Conservation (phyloP, 1,284 basidiomycete species). For the Fomes fomentarius region DNA sequence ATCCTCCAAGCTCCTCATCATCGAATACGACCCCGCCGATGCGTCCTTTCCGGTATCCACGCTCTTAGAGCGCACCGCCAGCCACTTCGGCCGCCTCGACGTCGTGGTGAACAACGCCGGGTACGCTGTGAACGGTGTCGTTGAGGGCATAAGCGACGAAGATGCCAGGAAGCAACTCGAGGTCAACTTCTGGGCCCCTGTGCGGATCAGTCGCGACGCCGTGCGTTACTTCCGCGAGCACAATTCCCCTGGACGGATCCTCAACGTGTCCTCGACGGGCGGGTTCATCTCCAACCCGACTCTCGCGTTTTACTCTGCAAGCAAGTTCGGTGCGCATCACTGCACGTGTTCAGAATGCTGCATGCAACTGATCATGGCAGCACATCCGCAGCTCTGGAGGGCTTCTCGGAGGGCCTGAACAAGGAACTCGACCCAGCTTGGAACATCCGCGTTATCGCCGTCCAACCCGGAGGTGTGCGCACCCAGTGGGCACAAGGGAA, state of each 20-base stretch:
- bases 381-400: conserved; percentile 32
- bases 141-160: conserved; percentile 36
- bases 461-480: conserved; percentile 21
- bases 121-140: conserved; percentile 33
- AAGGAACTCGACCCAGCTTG: conserved; percentile 41
- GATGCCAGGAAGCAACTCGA: conserved; percentile 33
- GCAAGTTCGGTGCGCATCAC: conserved; percentile 36
- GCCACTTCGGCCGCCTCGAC: conserved; percentile 39
- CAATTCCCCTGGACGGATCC: conserved; percentile 28
- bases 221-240: conserved; percentile 20
- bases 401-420: conserved; percentile 36
- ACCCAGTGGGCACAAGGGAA: conserved; percentile 7
- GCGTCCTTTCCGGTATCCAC: conserved; percentile 31
- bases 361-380: not conserved
- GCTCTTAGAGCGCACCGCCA: conserved; percentile 29
- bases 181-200: conserved; percentile 38
- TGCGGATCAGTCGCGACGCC: conserved; percentile 28
- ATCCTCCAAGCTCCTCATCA: conserved; percentile 10
- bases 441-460: conserved; percentile 42
- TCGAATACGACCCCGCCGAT: conserved; percentile 30
- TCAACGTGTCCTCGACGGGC: conserved; percentile 37
- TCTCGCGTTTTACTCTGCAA: conserved; percentile 34
- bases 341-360: not conserved
- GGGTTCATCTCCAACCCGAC: conserved; percentile 35
- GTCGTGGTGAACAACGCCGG: conserved; percentile 44